Base-by-base conservation (phyloP, 495 filamentous ascomycete species). In the Saxophila tyrrhenica region DNA sequence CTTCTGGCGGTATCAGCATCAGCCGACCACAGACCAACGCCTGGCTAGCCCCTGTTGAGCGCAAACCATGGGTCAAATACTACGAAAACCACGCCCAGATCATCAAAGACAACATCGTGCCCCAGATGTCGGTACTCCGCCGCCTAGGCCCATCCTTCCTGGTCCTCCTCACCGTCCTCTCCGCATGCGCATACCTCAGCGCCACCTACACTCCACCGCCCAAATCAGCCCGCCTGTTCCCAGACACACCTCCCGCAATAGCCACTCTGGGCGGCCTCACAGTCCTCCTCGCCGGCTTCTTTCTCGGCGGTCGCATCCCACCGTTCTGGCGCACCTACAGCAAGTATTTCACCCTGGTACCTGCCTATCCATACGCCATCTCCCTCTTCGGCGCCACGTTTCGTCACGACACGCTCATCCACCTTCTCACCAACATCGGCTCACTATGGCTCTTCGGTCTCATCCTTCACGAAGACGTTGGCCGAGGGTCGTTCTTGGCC, bases 401-500 rank as follows among this genome's bases (percentile, higher is more conserved):
- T 70, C 89, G 85, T 35, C 92, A 98, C 63, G 85, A 92, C 54
- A 63, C 66, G 0, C 51, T 81, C 46, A 53, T 54, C 21, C 92
- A 98, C 70, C 65, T 92, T 1, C 59, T 66, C 2, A 56, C 71
- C n/a, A 97, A 96, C 62, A 86, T 91, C 80, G 55, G 73, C 19
- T 63, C 76, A 23, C 62, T 86, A 44, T 81, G 74, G 67, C 60
- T 78, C 35, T 69, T 83, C 57, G 84, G 83, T 11, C 72, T 74
- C 25, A 69, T 67, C 57, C 68, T 64, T 10, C 87, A 95, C 71
- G 89, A 95, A 61, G 83, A 95, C 51, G 77, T 96, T 50, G 91
- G 89, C 39, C 78, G 91, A 19, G 89, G 84, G 39, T 78, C 82
- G 55, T 95, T 96, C 69, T 72, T 98, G 2, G 81, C 83, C 8